These are phyloP conservation scores for Verticillium albo-atrum DNA, from an alignment of 2,329 filamentous ascomycete species.

Conservation along the genomic window DNA sequence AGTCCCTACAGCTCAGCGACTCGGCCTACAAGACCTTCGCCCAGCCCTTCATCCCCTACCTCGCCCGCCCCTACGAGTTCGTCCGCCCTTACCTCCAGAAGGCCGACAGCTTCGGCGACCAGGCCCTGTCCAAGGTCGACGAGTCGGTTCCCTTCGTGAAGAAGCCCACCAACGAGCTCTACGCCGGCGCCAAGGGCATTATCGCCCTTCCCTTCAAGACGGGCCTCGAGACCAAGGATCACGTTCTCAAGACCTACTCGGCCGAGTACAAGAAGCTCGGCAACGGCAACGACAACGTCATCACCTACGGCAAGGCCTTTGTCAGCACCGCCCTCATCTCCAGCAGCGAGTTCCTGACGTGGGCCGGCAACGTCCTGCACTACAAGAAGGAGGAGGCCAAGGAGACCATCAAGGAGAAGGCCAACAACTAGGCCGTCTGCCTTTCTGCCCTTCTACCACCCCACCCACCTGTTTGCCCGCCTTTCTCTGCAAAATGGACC, in stretches of 20 bases:
- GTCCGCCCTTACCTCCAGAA: constrained; percentile 80
- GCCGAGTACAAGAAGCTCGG: constrained; percentile 60
- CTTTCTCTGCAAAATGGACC: background rate
- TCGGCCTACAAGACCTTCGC: constrained; percentile 72
- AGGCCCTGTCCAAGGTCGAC: constrained; percentile 66
- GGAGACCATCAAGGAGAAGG: constrained; percentile 48
- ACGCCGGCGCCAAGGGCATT: constrained; percentile 57
- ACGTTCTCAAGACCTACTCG: constrained; percentile 53
- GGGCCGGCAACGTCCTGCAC: constrained; percentile 54
- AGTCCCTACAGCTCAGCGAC: constrained; percentile 71
- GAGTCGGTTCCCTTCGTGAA: constrained; percentile 68
- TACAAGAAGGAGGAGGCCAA: constrained; percentile 60
- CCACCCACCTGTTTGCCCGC: background rate
- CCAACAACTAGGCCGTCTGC: constrained; percentile 31
- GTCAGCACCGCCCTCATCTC: constrained; percentile 65
- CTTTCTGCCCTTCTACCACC: background rate
- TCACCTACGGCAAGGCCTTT: constrained; percentile 67
- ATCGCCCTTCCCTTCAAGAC: constrained; percentile 61
- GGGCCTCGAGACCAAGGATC: constrained; percentile 56
- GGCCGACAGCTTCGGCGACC: constrained; percentile 73
- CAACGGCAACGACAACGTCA: constrained; percentile 57
- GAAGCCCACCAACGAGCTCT: constrained; percentile 69
- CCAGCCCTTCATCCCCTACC: constrained; percentile 72
- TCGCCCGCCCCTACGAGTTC: constrained; percentile 75
- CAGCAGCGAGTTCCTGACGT: constrained; percentile 59